Evolutionary conservation across 495 filamentous ascomycete genomes (phyloP).

Genomic region (Penicillium riverlandense): DNA sequence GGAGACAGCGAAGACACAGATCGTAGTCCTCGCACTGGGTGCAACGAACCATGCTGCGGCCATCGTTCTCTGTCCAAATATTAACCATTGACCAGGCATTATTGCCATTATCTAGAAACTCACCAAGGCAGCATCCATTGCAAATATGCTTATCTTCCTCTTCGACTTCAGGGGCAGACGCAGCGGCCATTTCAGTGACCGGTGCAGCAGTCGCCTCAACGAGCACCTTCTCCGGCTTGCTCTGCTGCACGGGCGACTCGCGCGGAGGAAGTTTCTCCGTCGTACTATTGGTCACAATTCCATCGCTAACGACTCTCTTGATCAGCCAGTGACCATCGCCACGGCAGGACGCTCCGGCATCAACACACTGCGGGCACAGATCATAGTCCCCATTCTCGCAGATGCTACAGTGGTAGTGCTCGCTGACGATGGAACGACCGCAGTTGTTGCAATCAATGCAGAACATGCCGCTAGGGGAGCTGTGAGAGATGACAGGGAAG

Average conservation of each 20-base stretch:
- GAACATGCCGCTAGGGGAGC: constrained; percentile 29
- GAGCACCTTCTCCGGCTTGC: constrained; percentile 11
- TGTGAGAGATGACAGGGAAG: constrained; percentile 26
- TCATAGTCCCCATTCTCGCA: constrained; percentile 95
- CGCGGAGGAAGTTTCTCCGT: constrained; percentile 73
- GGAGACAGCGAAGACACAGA: constrained; percentile 77
- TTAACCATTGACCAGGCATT: constrained; percentile 4
- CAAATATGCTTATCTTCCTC: constrained; percentile 64
- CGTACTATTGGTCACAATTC: constrained; percentile 72
- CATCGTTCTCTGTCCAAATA: constrained; percentile 52
- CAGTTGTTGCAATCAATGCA: constrained; percentile 93
- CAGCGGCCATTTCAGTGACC: constrained; percentile 6
- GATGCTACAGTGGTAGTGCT: constrained; percentile 89
- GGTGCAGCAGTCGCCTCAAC: constrained; percentile 13
- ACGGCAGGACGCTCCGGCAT: constrained; percentile 66
- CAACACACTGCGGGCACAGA: constrained; percentile 75
- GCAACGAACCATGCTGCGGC: constrained; percentile 79
- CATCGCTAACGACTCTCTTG: constrained; percentile 74
- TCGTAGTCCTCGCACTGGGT: constrained; percentile 82
- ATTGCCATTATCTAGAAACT: neutral
- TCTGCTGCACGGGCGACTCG: constrained; percentile 14
- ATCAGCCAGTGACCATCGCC: constrained; percentile 84
- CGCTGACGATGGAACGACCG: constrained; percentile 63
- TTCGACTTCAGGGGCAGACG: constrained; percentile 2
- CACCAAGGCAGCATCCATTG: constrained; percentile 83